Evolutionary conservation across 2,329 filamentous ascomycete genomes (phyloP), one percentile per base, ranked within the genome.

Genomic region (Pseudocercospora macadamiae): DNA sequence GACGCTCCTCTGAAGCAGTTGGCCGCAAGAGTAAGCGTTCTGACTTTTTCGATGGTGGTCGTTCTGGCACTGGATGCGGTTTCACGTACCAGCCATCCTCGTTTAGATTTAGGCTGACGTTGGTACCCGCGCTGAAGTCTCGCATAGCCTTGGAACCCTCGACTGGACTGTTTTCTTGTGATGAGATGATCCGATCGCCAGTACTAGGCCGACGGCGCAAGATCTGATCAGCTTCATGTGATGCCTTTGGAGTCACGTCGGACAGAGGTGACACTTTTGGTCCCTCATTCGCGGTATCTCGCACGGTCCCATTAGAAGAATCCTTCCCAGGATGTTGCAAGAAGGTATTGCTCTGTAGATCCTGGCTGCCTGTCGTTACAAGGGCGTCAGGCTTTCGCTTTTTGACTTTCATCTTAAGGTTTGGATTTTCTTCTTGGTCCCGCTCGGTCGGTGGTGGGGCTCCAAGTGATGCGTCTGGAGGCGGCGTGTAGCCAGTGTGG

Each of bases 401-500:
- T 54, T 68, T 71, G 66, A 76, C 63, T 66, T 77, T 79, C 57
- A 77, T 66, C 65, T 77, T 79, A 42, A 74, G 57, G 54, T 75
- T 74, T 34, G 75, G 70, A 51, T 68, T 76, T 51, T 70, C 62
- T 36, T 65, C 59, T 68, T 67, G 32, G 64, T 67, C 64, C 28
- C 61, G 54, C 16, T 63, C 59, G 14, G 70, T 53, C 25, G 70
- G 68, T 32, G 69, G 63, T 21, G 62, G 61, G 18, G 60, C 49
- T 54, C 87, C 83, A 37, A 91, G 89, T n/a, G 85, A 86, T 25
- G 89, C 87, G 71, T 85, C 88, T 36, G 86, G 84, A 62, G 87
- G 86, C 10, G 88, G 88, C 45, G 88, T 87, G 72, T 92, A 92
- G 54, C 89, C 87, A 10, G 88, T 87, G 16, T 89, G 91, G 70